Conservation (phyloP, 2,329 filamentous ascomycete genomes). For the Trichoderma sp. region DNA sequence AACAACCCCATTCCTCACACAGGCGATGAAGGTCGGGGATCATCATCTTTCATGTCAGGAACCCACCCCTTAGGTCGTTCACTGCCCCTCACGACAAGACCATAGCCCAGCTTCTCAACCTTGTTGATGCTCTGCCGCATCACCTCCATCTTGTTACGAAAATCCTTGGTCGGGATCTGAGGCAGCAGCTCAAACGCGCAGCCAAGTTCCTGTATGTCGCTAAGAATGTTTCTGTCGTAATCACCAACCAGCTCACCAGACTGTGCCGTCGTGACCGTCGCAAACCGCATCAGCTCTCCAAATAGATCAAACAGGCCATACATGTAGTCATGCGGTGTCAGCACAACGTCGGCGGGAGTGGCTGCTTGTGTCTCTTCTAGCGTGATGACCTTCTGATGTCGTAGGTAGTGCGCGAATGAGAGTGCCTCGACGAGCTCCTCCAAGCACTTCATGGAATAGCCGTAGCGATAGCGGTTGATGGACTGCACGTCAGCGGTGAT, state of each 20-base stretch:
- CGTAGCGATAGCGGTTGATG: conserved; percentile 80
- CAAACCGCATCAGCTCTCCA: conserved; percentile 96
- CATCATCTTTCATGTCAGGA: conserved; percentile 61
- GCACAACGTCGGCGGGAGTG: conserved; percentile 52
- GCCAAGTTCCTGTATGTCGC: conserved; percentile 76
- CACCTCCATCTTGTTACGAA: conserved; percentile 76
- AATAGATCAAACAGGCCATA: conserved; percentile 91
- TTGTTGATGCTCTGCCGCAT: conserved; percentile 90
- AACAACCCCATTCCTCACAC: conserved; percentile 14
- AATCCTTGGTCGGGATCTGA: conserved; percentile 55
- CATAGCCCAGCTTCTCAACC: conserved; percentile 88
- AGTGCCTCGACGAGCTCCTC: conserved; percentile 95
- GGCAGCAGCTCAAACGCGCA: conserved; percentile 72
- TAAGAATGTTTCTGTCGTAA: conserved; percentile 60
- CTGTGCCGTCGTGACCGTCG: conserved; percentile 81
- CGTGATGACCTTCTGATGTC: conserved; percentile 70
- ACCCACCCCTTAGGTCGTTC: conserved; percentile 92
- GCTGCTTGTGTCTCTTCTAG: conserved; percentile 55
- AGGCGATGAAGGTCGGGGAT: conserved; percentile 31
- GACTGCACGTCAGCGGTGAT: conserved; percentile 72
- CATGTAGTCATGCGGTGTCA: conserved; percentile 82
- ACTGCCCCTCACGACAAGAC: conserved; percentile 78
- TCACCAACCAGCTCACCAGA: conserved; percentile 52
- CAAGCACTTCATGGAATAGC: conserved; percentile 74
- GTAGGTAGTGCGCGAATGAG: conserved; percentile 84